Conservation (phyloP, 2,329 filamentous ascomycete genomes). For the Pleoardoris graminearum region DNA sequence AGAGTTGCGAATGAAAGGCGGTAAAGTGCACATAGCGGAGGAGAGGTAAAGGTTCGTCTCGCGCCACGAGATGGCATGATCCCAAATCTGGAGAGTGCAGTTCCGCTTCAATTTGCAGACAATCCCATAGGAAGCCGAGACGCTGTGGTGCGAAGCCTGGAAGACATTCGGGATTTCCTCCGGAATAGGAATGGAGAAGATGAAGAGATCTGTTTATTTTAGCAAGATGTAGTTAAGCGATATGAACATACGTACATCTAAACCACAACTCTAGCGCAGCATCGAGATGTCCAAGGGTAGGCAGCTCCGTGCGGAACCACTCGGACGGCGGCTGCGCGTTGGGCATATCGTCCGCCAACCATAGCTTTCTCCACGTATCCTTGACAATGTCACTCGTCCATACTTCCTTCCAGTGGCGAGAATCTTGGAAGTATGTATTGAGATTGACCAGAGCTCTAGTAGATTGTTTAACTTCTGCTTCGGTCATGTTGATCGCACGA, state of each 20-base stretch:
- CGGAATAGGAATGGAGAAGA: slow-evolving; percentile 61
- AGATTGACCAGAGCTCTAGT: slow-evolving; percentile 48
- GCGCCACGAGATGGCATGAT: slow-evolving; percentile 65
- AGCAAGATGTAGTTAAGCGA: slow-evolving; percentile 5
- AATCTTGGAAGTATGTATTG: slow-evolving; percentile 51
- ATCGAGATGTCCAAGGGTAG: slow-evolving; percentile 53
- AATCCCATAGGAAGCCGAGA: slow-evolving; percentile 63
- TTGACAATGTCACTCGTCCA: slow-evolving; percentile 54
- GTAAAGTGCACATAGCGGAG: slow-evolving; percentile 47
- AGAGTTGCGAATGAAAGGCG: slow-evolving; percentile 47
- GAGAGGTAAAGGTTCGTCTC: slow-evolving; percentile 53
- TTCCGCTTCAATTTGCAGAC: slow-evolving; percentile 64
- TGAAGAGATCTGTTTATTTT: slow-evolving; percentile 51
- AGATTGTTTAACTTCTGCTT: slow-evolving; percentile 47
- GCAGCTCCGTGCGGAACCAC: slow-evolving; percentile 52
- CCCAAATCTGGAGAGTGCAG: slow-evolving; percentile 65
- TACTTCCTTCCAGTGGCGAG: slow-evolving; percentile 52
- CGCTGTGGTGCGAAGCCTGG: slow-evolving; percentile 65
- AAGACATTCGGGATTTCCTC: slow-evolving; percentile 63
- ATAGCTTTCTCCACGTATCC: slow-evolving; percentile 51
- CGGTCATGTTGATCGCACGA: slow-evolving; percentile 43
- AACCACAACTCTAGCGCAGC: slow-evolving; percentile 53
- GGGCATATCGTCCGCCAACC: slow-evolving; percentile 50
- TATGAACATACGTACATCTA: slow-evolving; percentile 38
- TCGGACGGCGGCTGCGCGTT: slow-evolving; percentile 48